Evolutionary conservation across 768 basidiomycete genomes (phyloP).

Genomic region (Lentinula guzmanii): DNA sequence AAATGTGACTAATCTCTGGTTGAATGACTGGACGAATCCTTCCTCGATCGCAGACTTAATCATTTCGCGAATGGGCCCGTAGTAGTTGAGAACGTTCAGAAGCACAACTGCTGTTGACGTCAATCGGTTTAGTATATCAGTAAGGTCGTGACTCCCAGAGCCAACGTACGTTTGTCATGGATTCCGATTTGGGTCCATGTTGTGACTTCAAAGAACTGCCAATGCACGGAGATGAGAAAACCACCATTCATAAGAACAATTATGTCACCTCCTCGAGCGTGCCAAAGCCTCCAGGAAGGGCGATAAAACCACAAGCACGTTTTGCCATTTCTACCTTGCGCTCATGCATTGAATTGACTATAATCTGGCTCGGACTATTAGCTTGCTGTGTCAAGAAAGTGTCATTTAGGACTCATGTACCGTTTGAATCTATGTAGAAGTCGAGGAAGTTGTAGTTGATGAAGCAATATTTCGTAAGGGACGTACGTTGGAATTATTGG

Average conservation of each 20-base stretch:
- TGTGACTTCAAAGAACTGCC: constrained; percentile 63
- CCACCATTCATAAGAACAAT: constrained; percentile 18
- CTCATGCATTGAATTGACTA: constrained; percentile 82
- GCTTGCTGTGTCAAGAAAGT: constrained; percentile 4
- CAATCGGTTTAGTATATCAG: not conserved
- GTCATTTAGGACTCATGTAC: not conserved
- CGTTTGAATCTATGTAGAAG: not conserved
- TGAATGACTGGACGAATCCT: constrained; percentile 64
- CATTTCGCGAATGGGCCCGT: constrained; percentile 72
- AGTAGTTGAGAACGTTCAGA: constrained; percentile 83
- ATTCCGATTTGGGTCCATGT: constrained; percentile 86
- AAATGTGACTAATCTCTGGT: constrained; percentile 60
- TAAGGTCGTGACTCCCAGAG: too few species aligned
- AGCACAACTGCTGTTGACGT: constrained; percentile 47
- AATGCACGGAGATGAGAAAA: constrained; percentile 17
- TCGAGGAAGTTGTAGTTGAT: too few species aligned
- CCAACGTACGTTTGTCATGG: constrained; percentile 5
- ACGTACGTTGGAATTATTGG: constrained; percentile 8
- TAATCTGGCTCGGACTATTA: constrained; percentile 33
- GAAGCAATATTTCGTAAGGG: too few species aligned
- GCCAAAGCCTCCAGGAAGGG: constrained; percentile 89
- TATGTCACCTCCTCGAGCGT: constrained; percentile 82
- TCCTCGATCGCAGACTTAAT: constrained; percentile 59
- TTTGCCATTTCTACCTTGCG: constrained; percentile 90
- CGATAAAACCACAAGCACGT: constrained; percentile 74